Evolutionary conservation across 306 rosid species (phyloP), one percentile per base, ranked within the genome.

Genomic region (Mucuna pruriens): DNA sequence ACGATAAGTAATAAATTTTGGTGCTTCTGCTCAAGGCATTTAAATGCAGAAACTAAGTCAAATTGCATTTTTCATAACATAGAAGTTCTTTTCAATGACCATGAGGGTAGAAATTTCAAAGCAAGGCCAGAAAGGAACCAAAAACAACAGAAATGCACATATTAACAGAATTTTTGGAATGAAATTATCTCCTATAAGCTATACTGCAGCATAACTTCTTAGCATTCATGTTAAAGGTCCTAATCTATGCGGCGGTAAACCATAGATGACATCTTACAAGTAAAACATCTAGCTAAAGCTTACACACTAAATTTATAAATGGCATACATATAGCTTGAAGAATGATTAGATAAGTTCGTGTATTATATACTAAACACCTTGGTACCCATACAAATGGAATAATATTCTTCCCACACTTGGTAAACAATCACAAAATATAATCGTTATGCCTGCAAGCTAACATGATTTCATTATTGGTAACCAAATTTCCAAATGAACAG

Each of bases 401-500:
- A 29, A 8, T 40, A 52, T 52, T 36, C n/a, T 65, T 52, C 33
- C 22, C 4, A 17, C 10, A 57, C 39, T 69, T 19, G 3, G 46
- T 44, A 36, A 69, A 80, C 73, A 61, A 46, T 34, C 40, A 71
- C 49, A 19, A 2, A 19, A 48, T 39, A 60, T 60, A 61, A 61
- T 15, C 16, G 13, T 23, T 15, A 71, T 58, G 9, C 64, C 46
- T 4, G 7, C 9, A 54, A 20, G 40, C 61, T 57, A 44, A 71
- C 38, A 57, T 31, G 20, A 71, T 7, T 55, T 2, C 33, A 31
- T 45, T 44, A 45, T 60, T 2, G 55, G 29, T 31, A 42, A 29
- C 9, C 7, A 11, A 57, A 68, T 17, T 54, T 15, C 25, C 40
- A 26, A 55, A 51, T n/a, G 16, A 69, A 42, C n/a, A 40, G 2